Conservation (phyloP, 78 protist genomes). For the Cavenderia fasciculata region DNA sequence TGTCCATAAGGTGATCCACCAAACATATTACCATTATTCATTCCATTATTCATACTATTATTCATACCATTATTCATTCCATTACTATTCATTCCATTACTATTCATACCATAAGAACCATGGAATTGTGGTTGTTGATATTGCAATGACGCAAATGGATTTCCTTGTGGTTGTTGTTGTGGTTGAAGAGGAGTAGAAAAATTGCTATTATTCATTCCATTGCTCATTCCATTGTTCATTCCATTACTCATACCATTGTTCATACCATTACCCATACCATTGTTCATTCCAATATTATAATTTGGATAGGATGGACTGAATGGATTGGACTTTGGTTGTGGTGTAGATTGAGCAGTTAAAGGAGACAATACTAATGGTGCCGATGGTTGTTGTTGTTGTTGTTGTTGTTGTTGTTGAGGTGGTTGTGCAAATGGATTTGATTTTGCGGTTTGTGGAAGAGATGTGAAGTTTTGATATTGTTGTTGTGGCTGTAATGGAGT, state of each 20-base stretch:
- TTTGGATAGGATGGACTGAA: slow-evolving; percentile 21
- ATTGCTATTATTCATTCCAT: not conserved
- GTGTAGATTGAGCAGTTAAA: not conserved
- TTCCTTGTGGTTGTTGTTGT: not conserved
- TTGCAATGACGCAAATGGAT: not conserved
- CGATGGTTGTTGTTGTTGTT: not conserved
- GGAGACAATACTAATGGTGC: slow-evolving; percentile 6
- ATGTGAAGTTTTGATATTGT: too few species aligned
- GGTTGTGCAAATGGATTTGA: too few species aligned
- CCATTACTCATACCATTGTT: slow-evolving; percentile 21
- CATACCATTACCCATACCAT: slow-evolving; percentile 5
- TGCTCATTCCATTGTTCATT: slow-evolving; percentile 8
- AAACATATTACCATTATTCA: too few species aligned
- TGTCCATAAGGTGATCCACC: too few species aligned
- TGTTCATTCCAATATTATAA: not conserved
- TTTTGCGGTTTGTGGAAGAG: too few species aligned
- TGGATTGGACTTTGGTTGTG: not conserved
- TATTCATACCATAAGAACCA: too few species aligned
- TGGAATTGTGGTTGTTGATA: not conserved
- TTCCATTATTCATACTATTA: too few species aligned
- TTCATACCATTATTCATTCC: too few species aligned
- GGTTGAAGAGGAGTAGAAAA: not conserved
- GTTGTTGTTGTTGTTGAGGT: not conserved
- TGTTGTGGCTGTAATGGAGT: too few species aligned
- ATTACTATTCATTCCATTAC: too few species aligned